Base-by-base conservation (phyloP, 139 green algal species). In the Limnomonas spitsbergensis region DNA sequence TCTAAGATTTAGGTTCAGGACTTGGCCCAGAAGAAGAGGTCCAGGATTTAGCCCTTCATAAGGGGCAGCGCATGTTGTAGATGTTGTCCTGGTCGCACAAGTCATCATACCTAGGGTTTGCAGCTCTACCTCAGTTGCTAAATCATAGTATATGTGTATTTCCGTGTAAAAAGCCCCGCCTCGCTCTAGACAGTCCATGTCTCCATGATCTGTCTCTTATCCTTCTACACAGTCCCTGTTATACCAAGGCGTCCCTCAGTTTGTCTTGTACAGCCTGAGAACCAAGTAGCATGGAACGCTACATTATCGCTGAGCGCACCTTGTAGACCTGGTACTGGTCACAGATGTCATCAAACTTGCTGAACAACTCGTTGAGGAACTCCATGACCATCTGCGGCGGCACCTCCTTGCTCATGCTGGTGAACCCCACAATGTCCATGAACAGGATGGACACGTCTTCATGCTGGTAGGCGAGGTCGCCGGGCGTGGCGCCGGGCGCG, bases 291-390 rank as follows among this genome's bases (percentile, higher is more conserved):
- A n/a, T n/a, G n/a, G n/a, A n/a, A n/a, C n/a, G n/a, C n/a, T n/a
- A n/a, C n/a, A n/a, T n/a, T n/a, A n/a, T 24, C 27, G 38, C 6
- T 32, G 4, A 0, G 27, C 56, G 7, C 7, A 83, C 79, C 79
- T 83, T 83, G 61, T 40, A 74, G 2, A 83, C 79, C 29, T 35
- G n/a, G 66, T 68, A 79, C 38, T 52, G 7, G 34, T 90, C 85
- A 4, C 83, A 72, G 35, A 82, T 53, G 3, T 37, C 34, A 66
- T 90, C 85, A 53, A 90, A 88, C 34, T 75, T 78, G 32, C 36
- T 69, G 75, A 86, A 90, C 20, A 90, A 72, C n/a, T 86, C 68
- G 61, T 90, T 86, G 6, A 90, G 80, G 40, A 87, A 81, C 2
- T 53, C 32, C 82, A 90, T 86, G 27, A 90, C 85, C 27, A 54